Evolutionary conservation across 2,329 filamentous ascomycete genomes (phyloP), one percentile per base, ranked within the genome.

Genomic region (Colletotrichum noveboracense): DNA sequence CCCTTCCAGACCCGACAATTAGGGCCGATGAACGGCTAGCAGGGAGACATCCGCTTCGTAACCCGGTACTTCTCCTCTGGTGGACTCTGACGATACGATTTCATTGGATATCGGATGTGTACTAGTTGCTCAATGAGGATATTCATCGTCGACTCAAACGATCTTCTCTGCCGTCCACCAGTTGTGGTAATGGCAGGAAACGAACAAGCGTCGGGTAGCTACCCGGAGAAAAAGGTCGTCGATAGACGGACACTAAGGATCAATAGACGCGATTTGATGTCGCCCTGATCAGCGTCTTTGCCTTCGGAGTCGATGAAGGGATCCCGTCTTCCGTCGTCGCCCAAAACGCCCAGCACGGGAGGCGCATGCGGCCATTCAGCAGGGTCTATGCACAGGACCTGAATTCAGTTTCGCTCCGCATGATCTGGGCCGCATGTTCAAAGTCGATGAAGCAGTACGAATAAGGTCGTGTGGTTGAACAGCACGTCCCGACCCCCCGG

Each of bases 1-100:
- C 24, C 30, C 36, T 58, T 75, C 55, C 21, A 67, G 55, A 71
- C 71, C 62, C 61, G 74, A 75, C 32, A 58, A 24, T 68, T 69
- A 75, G 73, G 73, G n/a, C 24, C 30, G 16, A 68, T 65, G 16
- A 21, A 32, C 64, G 21, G 58, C 64, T 68, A 48, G 43, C 26
- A 60, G 70, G 43, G 34, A 30, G n/a, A 65, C 34, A 64, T 38
- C 70, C 73, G 43, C 48, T 36, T 52, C 58, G 21, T 18, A 21
- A 16, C 12, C 16, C 18, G 21, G 52, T 56, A 13, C 24, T 24
- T 21, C 13, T 21, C 36, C 26, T 58, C 52, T 48, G 55, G 56
- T 61, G 34, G 26, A 24, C 68, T 38, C 26, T 24, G 10, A 7
- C 36, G 36, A 6, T 36, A n/a, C 26, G 30, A 14, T 32, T 24